phyloP scores from a whole-genome alignment of 306 rosid genomes.

The Phaseolus lunatus region DNA sequence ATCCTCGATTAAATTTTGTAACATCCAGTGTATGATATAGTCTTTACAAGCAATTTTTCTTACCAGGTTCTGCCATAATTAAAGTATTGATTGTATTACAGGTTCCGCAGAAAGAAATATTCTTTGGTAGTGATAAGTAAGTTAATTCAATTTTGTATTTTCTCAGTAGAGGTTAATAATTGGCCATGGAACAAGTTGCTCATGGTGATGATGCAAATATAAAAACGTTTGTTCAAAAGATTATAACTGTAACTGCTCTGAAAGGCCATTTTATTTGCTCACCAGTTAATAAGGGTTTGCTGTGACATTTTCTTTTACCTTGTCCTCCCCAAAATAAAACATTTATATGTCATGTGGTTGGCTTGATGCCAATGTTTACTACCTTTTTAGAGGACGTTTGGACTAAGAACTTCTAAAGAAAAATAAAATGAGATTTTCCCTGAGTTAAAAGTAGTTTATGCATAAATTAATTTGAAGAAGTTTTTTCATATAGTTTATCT shows the following conservation, averaged over 20 bases:
- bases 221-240: background rate
- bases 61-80: slow-evolving; percentile 40
- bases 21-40: slow-evolving; percentile 35
- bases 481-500: too few relatives aligned
- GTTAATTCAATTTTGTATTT: slow-evolving; percentile 45
- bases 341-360: background rate
- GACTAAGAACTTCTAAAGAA: too few relatives aligned
- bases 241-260: background rate
- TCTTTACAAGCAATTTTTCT: slow-evolving; percentile 34
- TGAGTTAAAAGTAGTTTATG: too few relatives aligned
- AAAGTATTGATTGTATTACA: slow-evolving; percentile 43
- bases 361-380: background rate
- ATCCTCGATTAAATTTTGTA: slow-evolving; percentile 50
- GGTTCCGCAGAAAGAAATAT: slow-evolving; percentile 32
- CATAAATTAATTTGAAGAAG: too few relatives aligned
- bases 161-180: slow-evolving; percentile 29
- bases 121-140: slow-evolving; percentile 46
- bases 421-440: too few relatives aligned
- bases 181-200: slow-evolving; percentile 36
- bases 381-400: too few relatives aligned
- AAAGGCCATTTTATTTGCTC: slow-evolving; percentile 10
- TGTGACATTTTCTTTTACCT: slow-evolving; percentile 1
- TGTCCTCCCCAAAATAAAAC: background rate
- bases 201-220: slow-evolving; percentile 37
- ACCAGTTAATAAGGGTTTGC: slow-evolving; percentile 8